phyloP scores from a whole-genome alignment of 345 rosid species.

The Gossypium thurberi region DNA sequence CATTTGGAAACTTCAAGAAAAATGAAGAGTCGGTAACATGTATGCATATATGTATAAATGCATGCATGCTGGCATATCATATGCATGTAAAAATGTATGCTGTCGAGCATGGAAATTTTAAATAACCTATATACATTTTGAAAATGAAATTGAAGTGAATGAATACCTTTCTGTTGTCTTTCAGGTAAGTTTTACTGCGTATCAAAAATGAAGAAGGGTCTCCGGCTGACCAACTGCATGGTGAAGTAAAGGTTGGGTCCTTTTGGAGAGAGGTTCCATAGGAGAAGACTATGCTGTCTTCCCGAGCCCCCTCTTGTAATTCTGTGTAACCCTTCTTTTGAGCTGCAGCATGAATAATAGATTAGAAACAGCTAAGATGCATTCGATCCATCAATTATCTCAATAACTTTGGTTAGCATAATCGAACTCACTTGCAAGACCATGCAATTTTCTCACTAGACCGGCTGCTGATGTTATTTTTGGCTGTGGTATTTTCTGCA shows the following conservation, averaged over 20 bases:
- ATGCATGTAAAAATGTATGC: not conserved
- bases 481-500: constrained; percentile 31
- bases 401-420: not conserved
- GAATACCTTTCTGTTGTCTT: constrained; percentile 62
- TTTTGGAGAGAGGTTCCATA: constrained; percentile 71
- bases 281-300: constrained; percentile 28
- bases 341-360: constrained; percentile 28
- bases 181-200: constrained; percentile 67
- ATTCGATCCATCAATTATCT: constrained; percentile 5
- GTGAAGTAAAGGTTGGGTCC: constrained; percentile 44
- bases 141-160: not conserved
- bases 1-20: too few species aligned
- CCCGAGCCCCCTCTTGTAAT: constrained; percentile 39
- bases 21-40: too few species aligned
- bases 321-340: constrained; percentile 75
- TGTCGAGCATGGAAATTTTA: not conserved
- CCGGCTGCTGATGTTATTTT: constrained; percentile 58
- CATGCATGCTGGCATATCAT: not conserved
- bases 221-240: constrained; percentile 64
- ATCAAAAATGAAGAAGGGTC: constrained; percentile 75
- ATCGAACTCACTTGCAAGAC: constrained; percentile 44
- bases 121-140: not conserved
- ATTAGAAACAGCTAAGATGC: not conserved
- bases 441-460: constrained; percentile 75
- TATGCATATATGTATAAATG: not conserved